Conservation (phyloP, 2,329 filamentous ascomycete species). For the Ophiostoma ulmi region DNA sequence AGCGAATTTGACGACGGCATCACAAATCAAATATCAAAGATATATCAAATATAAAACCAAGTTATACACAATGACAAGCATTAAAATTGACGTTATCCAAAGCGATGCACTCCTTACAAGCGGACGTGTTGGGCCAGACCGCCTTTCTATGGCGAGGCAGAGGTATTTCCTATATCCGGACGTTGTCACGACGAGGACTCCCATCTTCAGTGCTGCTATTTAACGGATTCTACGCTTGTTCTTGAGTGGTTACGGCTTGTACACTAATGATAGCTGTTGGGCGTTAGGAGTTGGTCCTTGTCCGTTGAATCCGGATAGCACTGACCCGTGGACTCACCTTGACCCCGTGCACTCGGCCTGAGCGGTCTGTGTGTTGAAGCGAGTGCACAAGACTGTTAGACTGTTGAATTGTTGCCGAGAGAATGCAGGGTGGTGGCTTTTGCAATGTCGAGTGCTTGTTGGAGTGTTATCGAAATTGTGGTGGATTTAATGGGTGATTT, state of each 20-base stretch:
- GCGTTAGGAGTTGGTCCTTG: not conserved
- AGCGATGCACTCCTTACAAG: no score
- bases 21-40: not conserved
- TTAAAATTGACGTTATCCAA: no score
- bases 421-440: not conserved
- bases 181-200: not conserved
- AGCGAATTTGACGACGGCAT: not conserved
- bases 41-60: not conserved
- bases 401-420: not conserved
- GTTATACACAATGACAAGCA: no score
- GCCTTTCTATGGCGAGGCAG: not conserved
- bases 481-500: not conserved
- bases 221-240: not conserved
- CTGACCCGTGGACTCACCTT: not conserved
- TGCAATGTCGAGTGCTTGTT: not conserved
- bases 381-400: not conserved
- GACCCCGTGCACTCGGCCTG: slow-evolving; percentile 1
- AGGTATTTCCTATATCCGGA: not conserved
- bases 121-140: not conserved
- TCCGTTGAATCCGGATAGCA: slow-evolving; percentile 4
- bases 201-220: not conserved
- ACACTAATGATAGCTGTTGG: not conserved
- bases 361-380: slow-evolving; percentile 4
- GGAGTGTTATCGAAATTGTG: not conserved
- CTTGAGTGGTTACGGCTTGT: not conserved